Percentiles rank a stretch among this genome's conserved stretches.
Conservation (phyloP, 148 eudicot species). For the Rhododendron griersonianum region DNA sequence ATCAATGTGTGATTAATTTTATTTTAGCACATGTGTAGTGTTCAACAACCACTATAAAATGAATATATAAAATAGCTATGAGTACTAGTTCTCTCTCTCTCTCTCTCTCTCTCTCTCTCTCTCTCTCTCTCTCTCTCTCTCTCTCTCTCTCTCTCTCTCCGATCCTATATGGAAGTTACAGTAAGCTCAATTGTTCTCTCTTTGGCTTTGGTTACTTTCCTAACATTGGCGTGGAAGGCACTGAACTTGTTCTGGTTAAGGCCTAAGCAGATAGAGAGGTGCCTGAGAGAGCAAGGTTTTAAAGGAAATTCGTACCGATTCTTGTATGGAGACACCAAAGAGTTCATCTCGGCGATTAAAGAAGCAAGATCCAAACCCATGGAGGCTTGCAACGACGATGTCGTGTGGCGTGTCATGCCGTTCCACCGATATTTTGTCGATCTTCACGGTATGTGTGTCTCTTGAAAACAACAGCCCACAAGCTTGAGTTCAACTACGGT, state of each 20-base stretch:
- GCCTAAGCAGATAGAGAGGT: slow-evolving; percentile 28
- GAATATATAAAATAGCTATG: no score
- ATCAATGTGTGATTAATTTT: no score
- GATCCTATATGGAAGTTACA: not conserved
- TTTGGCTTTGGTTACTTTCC: not conserved
- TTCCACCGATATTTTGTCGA: not conserved
- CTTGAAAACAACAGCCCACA: not conserved
- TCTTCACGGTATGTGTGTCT: not conserved
- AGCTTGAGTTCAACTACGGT: no score
- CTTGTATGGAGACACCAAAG: slow-evolving; percentile 26
- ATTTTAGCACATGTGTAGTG: no score
- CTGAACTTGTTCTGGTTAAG: slow-evolving; percentile 25
- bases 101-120: not conserved
- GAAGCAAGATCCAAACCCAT: slow-evolving; percentile 2
- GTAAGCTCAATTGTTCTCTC: not conserved
- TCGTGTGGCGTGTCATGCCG: not conserved
- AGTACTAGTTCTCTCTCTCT: no score
- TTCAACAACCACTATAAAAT: no score
- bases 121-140: not conserved
- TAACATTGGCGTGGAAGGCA: not conserved
- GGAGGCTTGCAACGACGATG: not conserved
- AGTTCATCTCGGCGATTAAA: not conserved
- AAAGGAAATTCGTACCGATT: slow-evolving; percentile 29
- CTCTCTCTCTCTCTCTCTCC: no score
- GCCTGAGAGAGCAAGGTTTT: slow-evolving; percentile 28